These are phyloP conservation scores for Yarrowia sp. DNA, from an alignment of 805 yeast genomes.

Conservation along the genomic window DNA sequence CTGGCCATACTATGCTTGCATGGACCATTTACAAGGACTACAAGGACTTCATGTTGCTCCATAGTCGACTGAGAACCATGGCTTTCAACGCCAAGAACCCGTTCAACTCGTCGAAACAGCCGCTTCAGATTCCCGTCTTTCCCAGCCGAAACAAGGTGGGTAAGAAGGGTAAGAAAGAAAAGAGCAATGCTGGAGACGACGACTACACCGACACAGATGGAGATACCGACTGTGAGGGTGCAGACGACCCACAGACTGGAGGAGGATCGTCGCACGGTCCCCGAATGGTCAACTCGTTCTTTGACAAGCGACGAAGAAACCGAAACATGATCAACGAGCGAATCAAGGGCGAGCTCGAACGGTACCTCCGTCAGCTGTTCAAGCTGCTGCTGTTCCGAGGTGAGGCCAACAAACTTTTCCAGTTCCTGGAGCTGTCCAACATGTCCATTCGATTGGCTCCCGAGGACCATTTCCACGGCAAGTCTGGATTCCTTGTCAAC, in stretches of 20 bases:
- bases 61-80: constrained; percentile 60
- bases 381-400: constrained; percentile 63
- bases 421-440: constrained; percentile 86
- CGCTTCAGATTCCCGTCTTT: constrained; percentile 42
- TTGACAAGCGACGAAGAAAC: constrained; percentile 12
- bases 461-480: constrained; percentile 78
- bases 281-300: background rate
- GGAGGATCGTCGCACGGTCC: constrained; percentile 11
- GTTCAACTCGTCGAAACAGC: constrained; percentile 29
- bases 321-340: constrained; percentile 18
- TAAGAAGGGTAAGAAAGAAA: background rate
- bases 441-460: constrained; percentile 77
- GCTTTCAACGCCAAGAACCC: constrained; percentile 43
- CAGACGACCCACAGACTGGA: background rate
- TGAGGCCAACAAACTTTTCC: constrained; percentile 77
- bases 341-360: constrained; percentile 46
- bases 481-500: constrained; percentile 80
- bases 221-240: background rate
- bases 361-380: constrained; percentile 63
- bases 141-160: constrained; percentile 39
- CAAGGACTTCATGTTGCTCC: constrained; percentile 68
- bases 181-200: background rate
- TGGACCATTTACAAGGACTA: constrained; percentile 78
- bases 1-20: constrained; percentile 68
- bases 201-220: constrained; percentile 13